Percentiles rank a stretch among this genome's conserved stretches.
phyloP scores from a whole-genome alignment of 345 rosid genomes.

The Clarkia xantiana region DNA sequence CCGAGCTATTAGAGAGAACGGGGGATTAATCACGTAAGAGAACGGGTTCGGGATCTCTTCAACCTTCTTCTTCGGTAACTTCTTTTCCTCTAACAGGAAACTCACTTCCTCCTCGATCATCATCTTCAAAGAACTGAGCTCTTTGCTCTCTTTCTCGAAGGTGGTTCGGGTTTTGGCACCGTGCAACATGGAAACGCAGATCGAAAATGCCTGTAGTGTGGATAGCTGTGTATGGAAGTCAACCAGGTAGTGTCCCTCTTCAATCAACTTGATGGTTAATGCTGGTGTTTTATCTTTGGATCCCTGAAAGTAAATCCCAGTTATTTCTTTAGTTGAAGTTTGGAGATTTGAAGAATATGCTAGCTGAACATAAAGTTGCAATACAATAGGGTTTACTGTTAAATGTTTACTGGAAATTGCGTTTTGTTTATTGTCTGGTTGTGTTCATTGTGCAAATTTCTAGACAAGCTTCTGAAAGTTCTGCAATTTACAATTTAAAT shows the following conservation, averaged over 20 bases:
- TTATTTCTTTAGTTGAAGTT: no score
- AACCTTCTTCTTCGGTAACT: constrained; percentile 13
- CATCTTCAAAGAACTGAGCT: constrained; percentile 41
- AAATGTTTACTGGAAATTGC: no score
- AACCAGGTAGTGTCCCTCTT: constrained; percentile 61
- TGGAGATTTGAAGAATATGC: no score
- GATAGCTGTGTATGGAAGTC: constrained; percentile 85
- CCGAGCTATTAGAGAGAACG: constrained; percentile 78
- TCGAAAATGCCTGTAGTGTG: constrained; percentile 77
- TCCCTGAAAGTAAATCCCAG: constrained; percentile 28
- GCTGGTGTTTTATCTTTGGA: constrained; percentile 61
- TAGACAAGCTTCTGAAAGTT: no score
- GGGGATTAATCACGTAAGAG: constrained; percentile 61
- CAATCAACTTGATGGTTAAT: constrained; percentile 32
- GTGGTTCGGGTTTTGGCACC: constrained; percentile 22
- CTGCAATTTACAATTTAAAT: no score
- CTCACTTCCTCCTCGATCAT: constrained; percentile 67
- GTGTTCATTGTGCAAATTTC: no score
- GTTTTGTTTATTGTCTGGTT: no score
- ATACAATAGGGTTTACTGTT: no score
- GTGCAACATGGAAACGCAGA: constrained; percentile 66
- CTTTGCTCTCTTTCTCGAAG: constrained; percentile 17
- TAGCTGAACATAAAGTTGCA: constrained; percentile 67
- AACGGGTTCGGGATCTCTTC: constrained; percentile 35
- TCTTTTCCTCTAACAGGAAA: constrained; percentile 22